phyloP scores from a whole-genome alignment of 306 rosid genomes.

The Urtica urens region DNA sequence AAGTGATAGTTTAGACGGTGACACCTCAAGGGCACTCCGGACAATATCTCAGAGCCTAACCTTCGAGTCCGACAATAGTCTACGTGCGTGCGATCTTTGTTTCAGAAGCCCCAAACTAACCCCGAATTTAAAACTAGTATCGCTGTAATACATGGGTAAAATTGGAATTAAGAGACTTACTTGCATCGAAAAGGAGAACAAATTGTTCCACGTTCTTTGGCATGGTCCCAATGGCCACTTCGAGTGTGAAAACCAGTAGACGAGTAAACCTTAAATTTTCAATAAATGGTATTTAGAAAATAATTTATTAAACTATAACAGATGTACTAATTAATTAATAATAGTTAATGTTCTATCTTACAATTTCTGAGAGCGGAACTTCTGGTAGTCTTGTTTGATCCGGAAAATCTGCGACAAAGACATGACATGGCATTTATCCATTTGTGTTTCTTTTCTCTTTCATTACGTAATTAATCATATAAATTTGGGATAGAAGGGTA shows the following conservation, averaged over 20 bases:
- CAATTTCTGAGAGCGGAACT: slow-evolving; percentile 86
- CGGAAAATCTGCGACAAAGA: slow-evolving; percentile 53
- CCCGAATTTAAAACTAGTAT: slow-evolving; percentile 6
- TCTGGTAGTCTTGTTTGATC: slow-evolving; percentile 85
- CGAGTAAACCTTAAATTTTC: slow-evolving; percentile 58
- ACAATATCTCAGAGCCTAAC: slow-evolving; percentile 31
- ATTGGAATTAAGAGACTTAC: slow-evolving; percentile 35
- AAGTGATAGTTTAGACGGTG: slow-evolving; percentile 20
- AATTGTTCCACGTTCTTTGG: slow-evolving; percentile 71
- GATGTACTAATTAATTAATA: background rate
- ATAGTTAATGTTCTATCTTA: slow-evolving; percentile 25
- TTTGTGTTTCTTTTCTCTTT: background rate
- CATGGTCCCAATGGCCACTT: slow-evolving; percentile 84
- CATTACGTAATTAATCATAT: too few relatives aligned
- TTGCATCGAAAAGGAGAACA: slow-evolving; percentile 79
- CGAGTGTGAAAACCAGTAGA: slow-evolving; percentile 75
- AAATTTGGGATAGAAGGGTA: background rate
- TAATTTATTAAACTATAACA: background rate
- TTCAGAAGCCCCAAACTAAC: background rate
- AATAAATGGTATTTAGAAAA: background rate
- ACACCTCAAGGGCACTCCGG: slow-evolving; percentile 71
- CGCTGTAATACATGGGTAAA: background rate
- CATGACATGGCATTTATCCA: too few relatives aligned
- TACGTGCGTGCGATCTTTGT: background rate
- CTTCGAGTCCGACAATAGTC: slow-evolving; percentile 14